Conservation (phyloP, 169 alveolate genomes). For the Plasmodium gonderi region DNA sequence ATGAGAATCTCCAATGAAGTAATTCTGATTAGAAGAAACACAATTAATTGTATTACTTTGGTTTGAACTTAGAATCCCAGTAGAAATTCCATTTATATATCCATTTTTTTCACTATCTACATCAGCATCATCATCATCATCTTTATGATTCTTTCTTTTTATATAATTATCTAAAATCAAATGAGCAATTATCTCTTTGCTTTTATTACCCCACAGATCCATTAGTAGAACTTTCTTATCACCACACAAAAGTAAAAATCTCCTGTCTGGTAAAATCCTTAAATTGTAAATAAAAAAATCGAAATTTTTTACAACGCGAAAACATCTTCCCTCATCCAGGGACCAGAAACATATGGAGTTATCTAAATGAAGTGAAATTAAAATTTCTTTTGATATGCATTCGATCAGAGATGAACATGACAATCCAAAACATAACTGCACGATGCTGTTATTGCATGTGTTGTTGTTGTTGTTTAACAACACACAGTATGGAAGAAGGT, state of each 20-base stretch:
- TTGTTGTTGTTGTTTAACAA: constrained; percentile 40
- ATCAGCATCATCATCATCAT: neutral
- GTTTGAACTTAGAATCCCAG: neutral
- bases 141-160: neutral
- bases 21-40: neutral
- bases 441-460: constrained; percentile 43
- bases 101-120: neutral
- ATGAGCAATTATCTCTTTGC: constrained; percentile 35
- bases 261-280: constrained; percentile 65
- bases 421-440: constrained; percentile 62
- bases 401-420: constrained; percentile 53
- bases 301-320: constrained; percentile 37
- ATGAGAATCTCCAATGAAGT: constrained; percentile 1
- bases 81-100: neutral
- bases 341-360: constrained; percentile 67
- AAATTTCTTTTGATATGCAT: constrained; percentile 61
- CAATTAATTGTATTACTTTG: neutral
- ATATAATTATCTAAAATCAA: neutral
- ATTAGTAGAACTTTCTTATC: constrained; percentile 21
- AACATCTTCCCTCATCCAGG: constrained; percentile 74
- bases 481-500: constrained; percentile 54
- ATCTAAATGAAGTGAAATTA: constrained; percentile 57
- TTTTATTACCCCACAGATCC: constrained; percentile 58
- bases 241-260: constrained; percentile 40
- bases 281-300: constrained; percentile 51